Evolutionary conservation across 2,329 filamentous ascomycete genomes (phyloP).

Genomic region (Aspergillus fumigatiaffinis): DNA sequence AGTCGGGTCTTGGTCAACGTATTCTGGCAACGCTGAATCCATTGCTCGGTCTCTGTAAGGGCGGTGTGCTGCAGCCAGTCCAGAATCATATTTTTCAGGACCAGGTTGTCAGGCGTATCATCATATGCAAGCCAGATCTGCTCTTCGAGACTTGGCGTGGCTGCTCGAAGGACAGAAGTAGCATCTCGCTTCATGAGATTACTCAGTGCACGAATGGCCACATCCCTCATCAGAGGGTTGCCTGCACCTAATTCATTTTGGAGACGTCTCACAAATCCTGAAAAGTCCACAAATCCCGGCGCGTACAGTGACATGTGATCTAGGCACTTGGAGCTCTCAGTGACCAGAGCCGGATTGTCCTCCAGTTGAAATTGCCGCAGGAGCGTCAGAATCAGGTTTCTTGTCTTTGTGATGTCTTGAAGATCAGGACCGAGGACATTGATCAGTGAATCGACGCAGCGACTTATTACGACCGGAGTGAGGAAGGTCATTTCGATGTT

Average conservation of each 20-base stretch:
- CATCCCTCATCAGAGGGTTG: conserved; percentile 66
- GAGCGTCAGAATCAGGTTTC: conserved; percentile 84
- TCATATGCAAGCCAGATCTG: conserved; percentile 90
- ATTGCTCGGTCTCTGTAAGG: conserved; percentile 71
- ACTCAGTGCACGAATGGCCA: conserved; percentile 82
- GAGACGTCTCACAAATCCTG: conserved; percentile 74
- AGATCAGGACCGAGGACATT: conserved; percentile 94
- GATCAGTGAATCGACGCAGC: conserved; percentile 90
- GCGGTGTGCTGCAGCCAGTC: conserved; percentile 95
- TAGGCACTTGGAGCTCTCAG: conserved; percentile 74
- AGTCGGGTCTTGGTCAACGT: conserved; percentile 83
- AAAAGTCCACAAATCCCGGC: conserved; percentile 78
- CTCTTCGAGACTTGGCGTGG: conserved; percentile 77
- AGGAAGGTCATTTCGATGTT: conserved; percentile 85
- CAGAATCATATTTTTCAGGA: conserved; percentile 79
- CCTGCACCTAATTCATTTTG: conserved; percentile 73
- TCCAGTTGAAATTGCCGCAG: conserved; percentile 79
- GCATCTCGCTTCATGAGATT: conserved; percentile 94
- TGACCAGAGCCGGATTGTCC: conserved; percentile 64
- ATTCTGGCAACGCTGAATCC: conserved; percentile 83
- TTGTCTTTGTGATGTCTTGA: conserved; percentile 86
- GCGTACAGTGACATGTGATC: conserved; percentile 93
- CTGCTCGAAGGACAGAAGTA: conserved; percentile 72
- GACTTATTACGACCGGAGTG: conserved; percentile 75
- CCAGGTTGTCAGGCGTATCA: conserved; percentile 67